Percentiles rank a stretch among this genome's conserved stretches.
Evolutionary conservation across 352 stramenopile species (phyloP).

Genomic region (Phytophthora colocasiae): DNA sequence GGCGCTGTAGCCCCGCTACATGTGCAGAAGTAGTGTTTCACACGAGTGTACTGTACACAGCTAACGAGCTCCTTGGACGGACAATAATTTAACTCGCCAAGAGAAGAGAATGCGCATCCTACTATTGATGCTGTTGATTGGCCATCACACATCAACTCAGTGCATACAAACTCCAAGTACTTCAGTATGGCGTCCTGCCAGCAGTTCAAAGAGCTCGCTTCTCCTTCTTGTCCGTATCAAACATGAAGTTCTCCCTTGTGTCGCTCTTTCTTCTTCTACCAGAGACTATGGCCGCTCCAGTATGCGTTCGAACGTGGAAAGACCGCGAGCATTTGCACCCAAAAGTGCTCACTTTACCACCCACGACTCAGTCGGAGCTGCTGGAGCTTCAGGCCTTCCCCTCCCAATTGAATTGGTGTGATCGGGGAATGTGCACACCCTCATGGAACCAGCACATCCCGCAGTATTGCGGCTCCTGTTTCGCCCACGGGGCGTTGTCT

Average conservation of each 20-base stretch:
- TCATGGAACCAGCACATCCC: constrained; percentile 89
- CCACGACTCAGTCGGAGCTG: constrained; percentile 46
- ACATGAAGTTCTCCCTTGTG: background rate
- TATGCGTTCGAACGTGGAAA: constrained; percentile 43
- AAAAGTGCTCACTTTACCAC: constrained; percentile 42
- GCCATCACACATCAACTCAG: background rate
- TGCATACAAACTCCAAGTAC: constrained; percentile 1
- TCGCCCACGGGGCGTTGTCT: constrained; percentile 76
- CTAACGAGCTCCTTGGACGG: too few species aligned
- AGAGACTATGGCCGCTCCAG: background rate
- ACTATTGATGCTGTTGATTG: constrained; percentile 4
- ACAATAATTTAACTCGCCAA: too few species aligned
- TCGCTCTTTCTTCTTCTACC: background rate
- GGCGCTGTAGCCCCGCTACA: too few species aligned
- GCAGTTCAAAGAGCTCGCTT: background rate
- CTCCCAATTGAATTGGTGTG: constrained; percentile 92
- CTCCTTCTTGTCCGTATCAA: background rate
- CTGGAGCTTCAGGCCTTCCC: constrained; percentile 55
- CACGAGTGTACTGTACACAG: too few species aligned
- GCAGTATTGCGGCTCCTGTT: constrained; percentile 90
- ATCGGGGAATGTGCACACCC: constrained; percentile 76
- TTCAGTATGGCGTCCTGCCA: background rate
- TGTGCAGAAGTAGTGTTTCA: too few species aligned
- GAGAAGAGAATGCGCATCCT: background rate
- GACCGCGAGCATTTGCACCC: constrained; percentile 77